phyloP scores from a whole-genome alignment of 2,329 filamentous ascomycete genomes.

The Pseudocercospora macadamiae region DNA sequence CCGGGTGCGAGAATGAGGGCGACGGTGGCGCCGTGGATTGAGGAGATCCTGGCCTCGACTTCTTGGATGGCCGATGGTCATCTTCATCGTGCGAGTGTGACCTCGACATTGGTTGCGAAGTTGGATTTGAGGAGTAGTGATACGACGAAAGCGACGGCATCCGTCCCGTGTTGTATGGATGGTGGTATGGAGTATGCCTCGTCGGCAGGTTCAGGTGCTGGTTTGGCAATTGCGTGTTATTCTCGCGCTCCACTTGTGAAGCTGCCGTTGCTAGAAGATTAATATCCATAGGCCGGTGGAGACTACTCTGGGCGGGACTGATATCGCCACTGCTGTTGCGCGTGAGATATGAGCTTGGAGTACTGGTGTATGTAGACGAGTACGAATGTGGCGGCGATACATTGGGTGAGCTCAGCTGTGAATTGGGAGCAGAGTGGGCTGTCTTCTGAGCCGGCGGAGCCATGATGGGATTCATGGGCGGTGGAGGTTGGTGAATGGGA shows the following conservation, averaged over 20 bases:
- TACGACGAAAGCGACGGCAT: conserved; percentile 79
- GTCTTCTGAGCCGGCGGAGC: conserved; percentile 59
- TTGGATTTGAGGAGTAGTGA: conserved; percentile 55
- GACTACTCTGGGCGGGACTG: conserved; percentile 49
- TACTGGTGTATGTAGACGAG: conserved; percentile 59
- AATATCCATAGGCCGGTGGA: conserved; percentile 59
- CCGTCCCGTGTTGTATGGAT: conserved; percentile 61
- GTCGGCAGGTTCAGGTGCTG: conserved; percentile 40
- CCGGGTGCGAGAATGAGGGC: conserved; percentile 94
- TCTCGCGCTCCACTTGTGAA: conserved; percentile 67
- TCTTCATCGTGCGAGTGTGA: conserved; percentile 84
- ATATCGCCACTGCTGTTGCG: conserved; percentile 55
- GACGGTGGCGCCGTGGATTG: conserved; percentile 95
- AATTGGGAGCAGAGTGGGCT: conserved; percentile 85
- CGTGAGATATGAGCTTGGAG: conserved; percentile 60
- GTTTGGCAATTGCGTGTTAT: conserved; percentile 49
- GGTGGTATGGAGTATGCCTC: conserved; percentile 44
- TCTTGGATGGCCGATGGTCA: conserved; percentile 78
- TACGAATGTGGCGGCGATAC: conserved; percentile 93
- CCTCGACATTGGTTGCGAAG: conserved; percentile 80
- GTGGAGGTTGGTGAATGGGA: conserved; percentile 15
- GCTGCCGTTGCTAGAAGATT: conserved; percentile 71
- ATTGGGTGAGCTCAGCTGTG: conserved; percentile 87
- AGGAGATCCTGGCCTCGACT: conserved; percentile 89
- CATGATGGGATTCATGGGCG: conserved; percentile 13